Base-by-base conservation (phyloP, 345 rosid species). In the Stellera chamaejasme region DNA sequence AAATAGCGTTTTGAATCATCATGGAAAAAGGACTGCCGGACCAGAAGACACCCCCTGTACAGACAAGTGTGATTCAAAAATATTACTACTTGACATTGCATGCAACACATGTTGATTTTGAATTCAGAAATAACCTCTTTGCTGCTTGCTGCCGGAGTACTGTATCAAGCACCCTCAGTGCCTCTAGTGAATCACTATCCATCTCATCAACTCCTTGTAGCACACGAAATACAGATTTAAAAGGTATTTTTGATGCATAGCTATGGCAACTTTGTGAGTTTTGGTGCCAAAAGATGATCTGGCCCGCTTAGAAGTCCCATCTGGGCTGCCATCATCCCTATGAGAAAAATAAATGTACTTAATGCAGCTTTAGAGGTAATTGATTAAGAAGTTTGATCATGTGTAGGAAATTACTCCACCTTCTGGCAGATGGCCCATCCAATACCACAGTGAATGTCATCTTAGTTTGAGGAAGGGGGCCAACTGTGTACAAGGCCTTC, bases 131-230 rank as follows among this genome's bases (percentile, higher is more conserved):
- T 51, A n/a, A 83, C 98, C 86, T 71, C 58, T 69, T 82, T 23
- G 93, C 81, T 36, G 90, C 96, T 63, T 84, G 88, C 75, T 92
- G 96, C 84, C 96, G 79, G 59, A 88, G 60, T 62, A 72, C 71
- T 60, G 71, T 82, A 67, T 88, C 95, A 64, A 92, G 82, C 56
- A 88, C 96, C 72, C 90, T 79, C 61, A 91, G 56, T 42, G 92
- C 88, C 73, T 83, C 87, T 72, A 75, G 92, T 66, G 71, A 48
- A 69, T 62, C 51, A 52, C 63, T 69, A 56, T 76, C 80, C 45
- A 75, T 59, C 8, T 8, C 39, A 59, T 72, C 80, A 56, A 27
- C 52, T 58, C 85, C 91, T 63, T 74, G 66, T 23, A 80, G 75
- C 41, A 73, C 77, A 69, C 44, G 66, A 61, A 73, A 70, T 43